phyloP scores from a whole-genome alignment of 306 rosid species.

The Clitoria ternatea region DNA sequence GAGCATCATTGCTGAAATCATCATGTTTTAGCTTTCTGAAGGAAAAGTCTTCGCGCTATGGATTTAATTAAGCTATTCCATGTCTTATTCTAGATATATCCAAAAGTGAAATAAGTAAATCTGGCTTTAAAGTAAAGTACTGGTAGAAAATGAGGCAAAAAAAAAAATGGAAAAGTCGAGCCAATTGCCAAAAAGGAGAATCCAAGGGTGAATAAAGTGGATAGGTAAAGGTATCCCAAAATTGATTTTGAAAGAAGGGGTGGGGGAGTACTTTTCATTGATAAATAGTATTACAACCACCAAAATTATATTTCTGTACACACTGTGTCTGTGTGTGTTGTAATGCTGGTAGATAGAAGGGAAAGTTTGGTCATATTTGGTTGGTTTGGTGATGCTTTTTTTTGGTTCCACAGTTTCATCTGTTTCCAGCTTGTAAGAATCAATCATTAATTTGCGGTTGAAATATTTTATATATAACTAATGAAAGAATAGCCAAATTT shows the following conservation, averaged over 20 bases:
- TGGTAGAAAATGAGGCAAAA: constrained; percentile 16
- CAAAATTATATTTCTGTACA: constrained; percentile 21
- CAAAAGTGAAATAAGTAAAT: constrained; percentile 6
- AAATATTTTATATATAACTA: constrained; percentile 21
- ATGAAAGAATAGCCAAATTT: constrained; percentile 14
- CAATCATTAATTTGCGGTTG: constrained; percentile 32
- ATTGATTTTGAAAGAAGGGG: constrained; percentile 19
- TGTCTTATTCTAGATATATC: constrained; percentile 21
- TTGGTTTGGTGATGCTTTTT: constrained; percentile 39
- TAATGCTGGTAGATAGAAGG: constrained; percentile 41
- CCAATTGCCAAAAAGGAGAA: constrained; percentile 36
- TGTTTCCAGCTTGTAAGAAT: constrained; percentile 34
- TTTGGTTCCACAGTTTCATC: constrained; percentile 10
- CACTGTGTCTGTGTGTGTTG: constrained; percentile 27
- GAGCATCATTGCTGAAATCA: constrained; percentile 54
- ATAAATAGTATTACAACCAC: constrained; percentile 36
- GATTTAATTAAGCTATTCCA: constrained; percentile 21
- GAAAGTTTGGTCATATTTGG: constrained; percentile 43
- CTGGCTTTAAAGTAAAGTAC: constrained; percentile 12
- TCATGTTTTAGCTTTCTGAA: constrained; percentile 21
- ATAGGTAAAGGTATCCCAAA: constrained; percentile 16
- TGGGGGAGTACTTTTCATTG: constrained; percentile 18
- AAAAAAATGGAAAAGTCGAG: constrained; percentile 15
- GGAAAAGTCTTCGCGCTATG: constrained; percentile 28
- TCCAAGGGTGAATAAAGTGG: constrained; percentile 40